A percentile compares a stretch with the other conserved stretches of the same genome.
Evolutionary conservation across 139 green algal genomes (phyloP).

Genomic region (Nannochloris sp.): DNA sequence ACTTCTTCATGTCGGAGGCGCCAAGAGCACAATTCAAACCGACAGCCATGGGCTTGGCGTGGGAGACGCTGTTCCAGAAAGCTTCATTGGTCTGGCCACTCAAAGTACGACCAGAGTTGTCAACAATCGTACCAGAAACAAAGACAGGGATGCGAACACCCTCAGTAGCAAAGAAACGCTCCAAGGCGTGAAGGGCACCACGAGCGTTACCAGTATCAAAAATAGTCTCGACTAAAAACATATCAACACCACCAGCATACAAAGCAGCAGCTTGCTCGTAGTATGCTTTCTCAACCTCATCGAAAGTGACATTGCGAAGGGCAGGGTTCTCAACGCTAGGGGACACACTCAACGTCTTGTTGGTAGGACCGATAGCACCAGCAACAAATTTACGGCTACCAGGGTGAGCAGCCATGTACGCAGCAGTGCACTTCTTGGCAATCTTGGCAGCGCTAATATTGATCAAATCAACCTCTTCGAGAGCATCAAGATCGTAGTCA

Average conservation of each 20-base stretch:
- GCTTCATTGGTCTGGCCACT: slow-evolving; percentile 97
- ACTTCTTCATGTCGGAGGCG: slow-evolving; percentile 89
- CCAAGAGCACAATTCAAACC: slow-evolving; percentile 97
- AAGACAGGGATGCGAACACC: slow-evolving; percentile 85
- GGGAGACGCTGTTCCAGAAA: slow-evolving; percentile 92
- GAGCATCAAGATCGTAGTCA: slow-evolving; percentile 86
- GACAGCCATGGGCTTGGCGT: slow-evolving; percentile 87
- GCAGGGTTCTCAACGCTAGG: slow-evolving; percentile 96
- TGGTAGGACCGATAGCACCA: slow-evolving; percentile 92
- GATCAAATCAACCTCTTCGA: slow-evolving; percentile 86
- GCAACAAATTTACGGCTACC: slow-evolving; percentile 81
- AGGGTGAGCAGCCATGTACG: slow-evolving; percentile 75
- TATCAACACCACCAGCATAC: slow-evolving; percentile 83
- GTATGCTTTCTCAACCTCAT: slow-evolving; percentile 93
- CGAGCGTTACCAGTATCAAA: slow-evolving; percentile 98
- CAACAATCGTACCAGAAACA: slow-evolving; percentile 93
- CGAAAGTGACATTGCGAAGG: slow-evolving; percentile 83
- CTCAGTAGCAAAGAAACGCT: slow-evolving; percentile 81
- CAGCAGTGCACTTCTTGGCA: slow-evolving; percentile 61
- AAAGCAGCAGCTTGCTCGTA: slow-evolving; percentile 83
- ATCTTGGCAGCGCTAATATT: slow-evolving; percentile 81
- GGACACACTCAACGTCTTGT: slow-evolving; percentile 93
- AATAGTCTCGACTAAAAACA: slow-evolving; percentile 98
- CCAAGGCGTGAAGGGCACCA: slow-evolving; percentile 88
- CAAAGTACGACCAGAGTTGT: slow-evolving; percentile 91